Base-by-base conservation (phyloP, 495 filamentous ascomycete genomes). In the Neurospora discreta region DNA sequence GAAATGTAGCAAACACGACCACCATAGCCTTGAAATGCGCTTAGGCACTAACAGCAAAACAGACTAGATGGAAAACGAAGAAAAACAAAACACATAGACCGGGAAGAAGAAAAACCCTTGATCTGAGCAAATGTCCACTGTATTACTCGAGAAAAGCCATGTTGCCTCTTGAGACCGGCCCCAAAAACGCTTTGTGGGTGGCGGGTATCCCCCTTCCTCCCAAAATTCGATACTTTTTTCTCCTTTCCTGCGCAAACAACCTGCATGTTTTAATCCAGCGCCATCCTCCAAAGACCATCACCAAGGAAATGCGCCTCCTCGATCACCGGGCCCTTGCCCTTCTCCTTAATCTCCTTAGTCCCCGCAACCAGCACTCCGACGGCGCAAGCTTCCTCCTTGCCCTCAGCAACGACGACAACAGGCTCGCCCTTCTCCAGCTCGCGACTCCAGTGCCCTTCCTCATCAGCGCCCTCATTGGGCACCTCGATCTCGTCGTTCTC, bases 291-390 rank as follows among this genome's bases (percentile, higher is more conserved):
- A 74, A 99, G 80, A 70, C 95, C 95, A 88, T 99, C 95, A 8
- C 96, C 95, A 65, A 98, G 79, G 85, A 89, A 98, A 89, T 98
- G 95, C 69, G 91, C 92, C 73, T 90, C 89, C 85, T 99, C 95
- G 77, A 98, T 91, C 30, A 92, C 95, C 41, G 93, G 90, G 1
- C 94, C 96, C 84, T 97, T 97, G 73, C 92, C 92, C 83, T 95
- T 93, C 77, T 87, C 90, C 87, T 93, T 97, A 75, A 96, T 92
- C 81, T 98, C 93, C 85, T 91, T 89, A 0, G 95, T 98, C 15
- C 93, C 91, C 85, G 92, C 90, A 83, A 90, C 92, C 83, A 98
- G 78, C 78, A 90, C 80, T 3, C 95, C 95, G 38, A 99, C 90
- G 67, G 96, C 85, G 84, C 94, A 97, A 58, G 93, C 92, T 84